Percentiles rank a stretch among this genome's conserved stretches.
Evolutionary conservation across 257 asterid species (phyloP).

Genomic region (Penstemon davidsonii): DNA sequence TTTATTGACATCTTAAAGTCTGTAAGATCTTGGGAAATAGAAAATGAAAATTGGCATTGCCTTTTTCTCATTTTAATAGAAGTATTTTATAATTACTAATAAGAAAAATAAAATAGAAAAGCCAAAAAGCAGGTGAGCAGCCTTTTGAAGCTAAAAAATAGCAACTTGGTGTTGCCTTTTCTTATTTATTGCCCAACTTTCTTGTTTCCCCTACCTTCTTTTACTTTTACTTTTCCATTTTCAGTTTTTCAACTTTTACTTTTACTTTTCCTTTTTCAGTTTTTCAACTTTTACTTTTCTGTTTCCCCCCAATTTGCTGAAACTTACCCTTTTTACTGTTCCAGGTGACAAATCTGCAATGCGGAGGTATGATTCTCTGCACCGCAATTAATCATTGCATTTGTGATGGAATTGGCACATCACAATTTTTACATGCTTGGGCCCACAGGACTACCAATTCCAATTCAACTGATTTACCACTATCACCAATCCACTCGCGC

Average conservation of each 20-base stretch:
- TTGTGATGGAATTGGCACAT: conserved; percentile 80
- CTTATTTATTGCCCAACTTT: conserved; percentile 1
- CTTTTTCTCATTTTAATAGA: too few species aligned
- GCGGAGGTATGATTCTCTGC: conserved; percentile 80
- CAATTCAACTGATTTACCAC: conserved; percentile 20
- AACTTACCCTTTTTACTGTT: background rate
- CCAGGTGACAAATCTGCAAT: conserved; percentile 70
- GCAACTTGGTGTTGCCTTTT: conserved; percentile 21
- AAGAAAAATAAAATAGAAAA: too few species aligned
- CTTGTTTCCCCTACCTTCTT: background rate
- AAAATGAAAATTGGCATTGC: too few species aligned
- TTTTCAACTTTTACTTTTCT: background rate
- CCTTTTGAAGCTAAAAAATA: conserved; percentile 23
- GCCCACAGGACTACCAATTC: conserved; percentile 55
- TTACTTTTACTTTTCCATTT: background rate
- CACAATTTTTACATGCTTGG: conserved; percentile 84
- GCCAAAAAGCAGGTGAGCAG: conserved; percentile 23
- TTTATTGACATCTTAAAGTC: too few species aligned
- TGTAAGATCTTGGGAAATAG: too few species aligned
- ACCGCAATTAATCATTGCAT: conserved; percentile 72
- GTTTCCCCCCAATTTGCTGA: background rate
- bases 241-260: background rate
- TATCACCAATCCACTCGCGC: conserved; percentile 60
- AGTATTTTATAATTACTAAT: too few species aligned
- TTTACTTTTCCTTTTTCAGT: background rate